Evolutionary conservation across 352 stramenopile genomes (phyloP), one percentile per base, ranked within the genome.

Genomic region (Phytophthora fragariaefolia): DNA sequence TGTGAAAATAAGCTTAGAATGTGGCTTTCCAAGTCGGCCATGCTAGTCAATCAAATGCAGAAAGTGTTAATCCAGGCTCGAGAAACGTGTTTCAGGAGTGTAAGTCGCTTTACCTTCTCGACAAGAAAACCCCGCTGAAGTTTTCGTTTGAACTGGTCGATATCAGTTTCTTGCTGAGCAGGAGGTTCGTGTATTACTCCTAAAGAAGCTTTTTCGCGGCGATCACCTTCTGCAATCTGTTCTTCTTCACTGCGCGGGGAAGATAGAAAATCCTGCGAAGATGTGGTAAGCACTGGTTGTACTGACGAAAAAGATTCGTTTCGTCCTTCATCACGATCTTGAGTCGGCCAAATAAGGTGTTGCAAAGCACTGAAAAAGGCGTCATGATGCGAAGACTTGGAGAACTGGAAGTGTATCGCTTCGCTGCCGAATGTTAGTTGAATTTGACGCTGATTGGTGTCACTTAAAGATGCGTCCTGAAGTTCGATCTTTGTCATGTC

Each of bases 61-160:
- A 43, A 36, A 42, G 1, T 40, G 12, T 18, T 40, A n/a, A 40
- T 40, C 15, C 34, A 40, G n/a, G 18, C 38, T 22, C 18, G 36
- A n/a, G 22, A 45, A 9, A 23, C 38, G 38, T 13, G 38, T 49
- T 49, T 49, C n/a, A 28, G 20, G 18, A 26, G 59, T n/a, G 20
- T n/a, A 6, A 36, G 8, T 6, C 24, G 24, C 15, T 60, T 22
- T 47, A 86, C 77, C 73, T 86, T 86, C 55, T 84, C 77, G 17
- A 84, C 66, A 2, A 82, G 27, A 6, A 84, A 74, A 2, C 77
- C 77, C 40, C 57, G 42, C 24, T 76, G 71, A n/a, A 86, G 56
- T 30, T 71, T 71, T 52, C 52, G 26, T 48, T 80, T 82, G 65
- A 86, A 82, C 23, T 45, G 71, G 6, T 67, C 64, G 26, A 86